Evolutionary conservation across 345 rosid genomes (phyloP).

Genomic region (Syzygium oleosum): DNA sequence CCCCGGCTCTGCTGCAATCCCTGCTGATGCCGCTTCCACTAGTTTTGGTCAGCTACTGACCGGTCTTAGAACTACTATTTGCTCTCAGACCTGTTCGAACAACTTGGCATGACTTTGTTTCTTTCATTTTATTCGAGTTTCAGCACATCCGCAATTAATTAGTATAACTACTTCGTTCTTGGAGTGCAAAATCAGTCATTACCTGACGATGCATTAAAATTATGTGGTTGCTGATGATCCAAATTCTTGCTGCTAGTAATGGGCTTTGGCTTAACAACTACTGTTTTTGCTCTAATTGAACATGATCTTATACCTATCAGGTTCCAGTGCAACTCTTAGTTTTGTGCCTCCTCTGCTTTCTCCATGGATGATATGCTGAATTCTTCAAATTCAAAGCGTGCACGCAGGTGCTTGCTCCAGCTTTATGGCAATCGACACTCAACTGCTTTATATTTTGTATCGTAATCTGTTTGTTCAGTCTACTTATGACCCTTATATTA

Average conservation of each 20-base stretch:
- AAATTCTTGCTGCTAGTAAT: not conserved
- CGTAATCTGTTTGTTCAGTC: not conserved
- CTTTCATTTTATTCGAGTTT: not conserved
- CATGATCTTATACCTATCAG: not conserved
- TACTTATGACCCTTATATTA: not conserved
- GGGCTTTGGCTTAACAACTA: not conserved
- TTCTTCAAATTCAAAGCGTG: not conserved
- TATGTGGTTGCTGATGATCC: not conserved
- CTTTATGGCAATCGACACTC: not conserved
- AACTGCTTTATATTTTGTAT: not conserved
- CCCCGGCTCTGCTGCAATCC: not conserved
- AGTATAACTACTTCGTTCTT: not conserved
- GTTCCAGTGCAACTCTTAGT: not conserved
- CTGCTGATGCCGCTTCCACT: not conserved
- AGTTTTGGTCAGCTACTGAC: not conserved
- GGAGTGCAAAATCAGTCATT: not conserved
- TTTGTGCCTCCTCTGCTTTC: not conserved
- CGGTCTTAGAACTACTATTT: not conserved
- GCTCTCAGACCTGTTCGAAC: not conserved
- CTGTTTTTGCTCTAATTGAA: not conserved
- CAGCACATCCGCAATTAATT: not conserved
- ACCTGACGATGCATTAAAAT: not conserved
- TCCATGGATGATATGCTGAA: not conserved
- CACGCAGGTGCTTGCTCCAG: not conserved
- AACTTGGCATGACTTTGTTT: not conserved